phyloP scores from a whole-genome alignment of 2,329 filamentous ascomycete species.

The Colletotrichum sansevieriae region DNA sequence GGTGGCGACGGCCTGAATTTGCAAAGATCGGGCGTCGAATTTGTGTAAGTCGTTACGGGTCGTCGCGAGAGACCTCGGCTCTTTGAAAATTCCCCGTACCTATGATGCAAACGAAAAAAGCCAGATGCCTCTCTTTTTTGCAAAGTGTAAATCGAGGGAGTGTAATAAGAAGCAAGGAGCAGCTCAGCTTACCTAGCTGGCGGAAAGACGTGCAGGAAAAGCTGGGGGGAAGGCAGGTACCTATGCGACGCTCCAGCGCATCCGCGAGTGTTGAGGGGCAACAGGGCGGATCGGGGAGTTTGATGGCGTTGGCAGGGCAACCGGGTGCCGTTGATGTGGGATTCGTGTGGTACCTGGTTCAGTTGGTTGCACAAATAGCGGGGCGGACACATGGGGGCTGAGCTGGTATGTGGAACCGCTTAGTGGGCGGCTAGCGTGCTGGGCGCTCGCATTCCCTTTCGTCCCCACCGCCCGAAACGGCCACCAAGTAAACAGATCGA shows the following conservation, averaged over 20 bases:
- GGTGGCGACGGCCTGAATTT: background rate
- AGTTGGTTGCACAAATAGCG: slow-evolving; percentile 6
- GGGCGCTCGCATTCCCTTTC: background rate
- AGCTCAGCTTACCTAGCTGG: background rate
- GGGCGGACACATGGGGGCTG: slow-evolving; percentile 6
- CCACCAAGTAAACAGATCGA: slow-evolving; percentile 14
- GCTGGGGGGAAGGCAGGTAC: slow-evolving; percentile 5
- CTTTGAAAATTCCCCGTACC: background rate
- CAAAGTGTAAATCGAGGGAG: slow-evolving; percentile 23
- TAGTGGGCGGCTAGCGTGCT: slow-evolving; percentile 10
- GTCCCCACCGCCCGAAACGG: slow-evolving; percentile 1
- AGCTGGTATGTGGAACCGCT: slow-evolving; percentile 17
- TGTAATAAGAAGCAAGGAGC: slow-evolving; percentile 9
- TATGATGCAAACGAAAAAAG: background rate
- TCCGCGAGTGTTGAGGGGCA: slow-evolving; percentile 41
- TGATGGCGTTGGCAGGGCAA: slow-evolving; percentile 31
- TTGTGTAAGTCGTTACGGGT: slow-evolving; percentile 9
- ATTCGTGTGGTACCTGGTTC: slow-evolving; percentile 16
- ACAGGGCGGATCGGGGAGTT: slow-evolving; percentile 40
- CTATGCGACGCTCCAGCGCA: slow-evolving; percentile 29
- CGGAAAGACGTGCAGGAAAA: slow-evolving; percentile 7
- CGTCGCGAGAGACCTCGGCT: background rate
- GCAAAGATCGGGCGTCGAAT: background rate
- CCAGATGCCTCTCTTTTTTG: slow-evolving; percentile 3
- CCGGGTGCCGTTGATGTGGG: slow-evolving; percentile 2